These are phyloP conservation scores for Nicotiana sylvestris DNA, from an alignment of 257 asterid species.

Conservation along the genomic window DNA sequence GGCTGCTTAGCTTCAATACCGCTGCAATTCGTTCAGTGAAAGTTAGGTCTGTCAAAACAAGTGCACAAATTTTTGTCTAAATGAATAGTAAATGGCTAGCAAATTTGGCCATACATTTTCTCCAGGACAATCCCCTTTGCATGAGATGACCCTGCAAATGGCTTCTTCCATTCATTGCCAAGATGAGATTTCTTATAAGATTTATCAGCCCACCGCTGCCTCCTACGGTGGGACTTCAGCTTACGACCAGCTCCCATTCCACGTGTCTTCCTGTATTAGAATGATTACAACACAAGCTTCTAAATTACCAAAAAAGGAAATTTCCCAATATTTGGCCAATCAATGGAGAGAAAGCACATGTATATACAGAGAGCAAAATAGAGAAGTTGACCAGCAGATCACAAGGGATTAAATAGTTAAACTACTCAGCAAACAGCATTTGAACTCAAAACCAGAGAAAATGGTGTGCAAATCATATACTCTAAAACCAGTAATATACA, in stretches of 20 bases:
- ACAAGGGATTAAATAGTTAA: neutral
- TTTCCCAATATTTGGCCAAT: neutral
- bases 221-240: constrained; percentile 13
- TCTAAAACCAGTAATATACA: too few species aligned
- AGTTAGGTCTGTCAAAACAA: neutral
- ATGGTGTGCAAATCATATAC: neutral
- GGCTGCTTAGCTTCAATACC: constrained; percentile 18
- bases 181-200: constrained; percentile 17
- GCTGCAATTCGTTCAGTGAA: neutral
- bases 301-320: neutral
- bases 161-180: constrained; percentile 18
- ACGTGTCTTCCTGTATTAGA: constrained; percentile 11
- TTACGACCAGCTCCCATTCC: constrained; percentile 17
- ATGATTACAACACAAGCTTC: neutral
- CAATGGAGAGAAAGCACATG: neutral
- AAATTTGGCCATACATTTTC: constrained; percentile 6
- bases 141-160: constrained; percentile 16
- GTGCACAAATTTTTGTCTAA: neutral
- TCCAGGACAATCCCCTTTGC: constrained; percentile 19
- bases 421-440: neutral
- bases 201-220: constrained; percentile 15
- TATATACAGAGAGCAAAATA: neutral
- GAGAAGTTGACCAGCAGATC: neutral
- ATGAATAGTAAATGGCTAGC: neutral
- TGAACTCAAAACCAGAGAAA: neutral